A percentile compares a stretch with the other conserved stretches of the same genome.
These are phyloP conservation scores for Globisporangium okanoganense DNA, from an alignment of 352 stramenopile species.

Conservation along the genomic window DNA sequence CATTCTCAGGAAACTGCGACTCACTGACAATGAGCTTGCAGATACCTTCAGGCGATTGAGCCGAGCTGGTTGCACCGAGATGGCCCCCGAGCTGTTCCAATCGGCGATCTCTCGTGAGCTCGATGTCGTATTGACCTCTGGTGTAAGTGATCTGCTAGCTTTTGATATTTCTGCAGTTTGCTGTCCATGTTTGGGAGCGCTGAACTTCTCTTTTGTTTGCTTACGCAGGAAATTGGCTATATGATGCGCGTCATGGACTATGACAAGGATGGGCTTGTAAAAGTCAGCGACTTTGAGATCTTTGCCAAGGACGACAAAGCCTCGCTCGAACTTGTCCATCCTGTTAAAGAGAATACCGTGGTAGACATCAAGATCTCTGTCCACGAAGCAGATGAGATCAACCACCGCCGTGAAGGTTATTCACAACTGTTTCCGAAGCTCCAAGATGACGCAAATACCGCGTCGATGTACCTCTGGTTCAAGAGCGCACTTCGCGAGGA, in stretches of 20 bases:
- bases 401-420: constrained; percentile 54
- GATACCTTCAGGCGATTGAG: constrained; percentile 69
- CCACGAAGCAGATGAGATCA: constrained; percentile 57
- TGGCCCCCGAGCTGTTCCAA: constrained; percentile 61
- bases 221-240: constrained; percentile 51
- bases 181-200: background rate
- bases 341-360: constrained; percentile 41
- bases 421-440: constrained; percentile 49
- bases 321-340: constrained; percentile 46
- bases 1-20: constrained; percentile 44
- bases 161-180: background rate
- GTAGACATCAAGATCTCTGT: constrained; percentile 62
- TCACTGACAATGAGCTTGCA: constrained; percentile 76
- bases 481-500: constrained; percentile 51
- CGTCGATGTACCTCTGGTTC: constrained; percentile 61
- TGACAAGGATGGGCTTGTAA: constrained; percentile 61
- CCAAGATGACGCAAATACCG: constrained; percentile 34
- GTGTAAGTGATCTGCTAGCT: constrained; percentile 29
- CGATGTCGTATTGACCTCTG: constrained; percentile 74
- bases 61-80: constrained; percentile 25
- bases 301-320: constrained; percentile 67
- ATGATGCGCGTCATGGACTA: constrained; percentile 66
- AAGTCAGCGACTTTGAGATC: constrained; percentile 64
- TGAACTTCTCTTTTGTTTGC: background rate
- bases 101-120: constrained; percentile 60